These are phyloP conservation scores for Dalechampia spathulata DNA, from an alignment of 441 rosid species.

Conservation along the genomic window DNA sequence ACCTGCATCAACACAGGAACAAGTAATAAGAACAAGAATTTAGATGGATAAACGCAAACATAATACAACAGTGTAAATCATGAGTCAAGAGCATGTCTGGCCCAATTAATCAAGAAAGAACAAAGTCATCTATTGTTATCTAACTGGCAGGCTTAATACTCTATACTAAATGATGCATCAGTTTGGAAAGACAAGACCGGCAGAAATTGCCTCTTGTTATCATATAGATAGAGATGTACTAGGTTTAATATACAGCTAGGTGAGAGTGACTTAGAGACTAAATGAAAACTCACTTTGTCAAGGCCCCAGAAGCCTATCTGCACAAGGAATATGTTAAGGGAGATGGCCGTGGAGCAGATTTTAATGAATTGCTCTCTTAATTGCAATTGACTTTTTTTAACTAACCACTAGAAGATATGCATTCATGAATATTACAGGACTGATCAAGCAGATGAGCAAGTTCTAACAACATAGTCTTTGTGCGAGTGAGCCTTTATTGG, in stretches of 20 bases:
- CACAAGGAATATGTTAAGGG: not conserved
- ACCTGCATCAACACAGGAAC: constrained; percentile 40
- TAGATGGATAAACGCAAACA: not conserved
- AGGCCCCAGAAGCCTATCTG: not conserved
- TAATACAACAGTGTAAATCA: not conserved
- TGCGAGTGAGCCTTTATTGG: not conserved
- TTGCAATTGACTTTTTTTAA: not conserved
- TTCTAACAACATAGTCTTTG: not conserved
- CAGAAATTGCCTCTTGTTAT: not conserved
- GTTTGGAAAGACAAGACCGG: too few relatives aligned
- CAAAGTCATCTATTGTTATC: not conserved
- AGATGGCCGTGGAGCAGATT: not conserved
- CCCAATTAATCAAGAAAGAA: not conserved
- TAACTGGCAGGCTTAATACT: too few relatives aligned
- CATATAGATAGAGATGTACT: not conserved
- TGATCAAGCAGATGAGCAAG: not conserved
- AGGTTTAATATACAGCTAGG: not conserved
- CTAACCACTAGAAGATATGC: not conserved
- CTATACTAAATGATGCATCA: too few relatives aligned
- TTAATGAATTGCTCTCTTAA: not conserved
- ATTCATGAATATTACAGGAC: not conserved
- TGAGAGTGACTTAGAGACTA: not conserved
- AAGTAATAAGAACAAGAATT: constrained; percentile 1
- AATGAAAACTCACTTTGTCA: constrained; percentile 1
- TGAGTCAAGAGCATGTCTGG: not conserved